A percentile compares a stretch with the other conserved stretches of the same genome.
Evolutionary conservation across 2,329 filamentous ascomycete species (phyloP).

Genomic region (Fusarium sulawesiense): DNA sequence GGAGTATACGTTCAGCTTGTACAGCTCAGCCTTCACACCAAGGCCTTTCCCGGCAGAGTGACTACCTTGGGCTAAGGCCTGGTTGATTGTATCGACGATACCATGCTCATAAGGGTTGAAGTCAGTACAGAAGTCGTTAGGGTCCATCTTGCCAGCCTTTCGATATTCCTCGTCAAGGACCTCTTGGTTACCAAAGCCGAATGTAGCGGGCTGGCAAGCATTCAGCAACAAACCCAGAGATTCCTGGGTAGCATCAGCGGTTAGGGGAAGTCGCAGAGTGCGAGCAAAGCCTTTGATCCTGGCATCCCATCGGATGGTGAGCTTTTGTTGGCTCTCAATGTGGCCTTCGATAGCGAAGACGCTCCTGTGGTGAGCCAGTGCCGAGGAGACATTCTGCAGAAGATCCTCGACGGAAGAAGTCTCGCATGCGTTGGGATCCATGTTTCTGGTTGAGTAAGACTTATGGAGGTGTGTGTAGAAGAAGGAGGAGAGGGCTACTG

Average conservation of each 20-base stretch:
- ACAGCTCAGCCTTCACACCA: slow-evolving; percentile 63
- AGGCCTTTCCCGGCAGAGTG: slow-evolving; percentile 15
- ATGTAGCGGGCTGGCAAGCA: slow-evolving; percentile 56
- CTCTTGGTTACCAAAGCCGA: slow-evolving; percentile 58
- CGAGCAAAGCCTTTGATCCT: not conserved
- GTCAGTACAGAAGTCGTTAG: slow-evolving; percentile 56
- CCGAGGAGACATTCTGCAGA: not conserved
- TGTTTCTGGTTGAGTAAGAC: no score
- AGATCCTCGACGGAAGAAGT: not conserved
- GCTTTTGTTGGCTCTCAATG: not conserved
- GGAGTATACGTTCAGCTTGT: slow-evolving; percentile 68
- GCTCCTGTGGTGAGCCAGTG: not conserved
- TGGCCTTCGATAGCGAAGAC: slow-evolving; percentile 25
- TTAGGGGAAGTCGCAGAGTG: not conserved
- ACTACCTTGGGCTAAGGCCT: slow-evolving; percentile 55
- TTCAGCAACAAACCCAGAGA: not conserved
- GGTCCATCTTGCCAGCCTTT: slow-evolving; percentile 64
- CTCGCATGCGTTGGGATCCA: fast-evolving
- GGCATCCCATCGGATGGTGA: slow-evolving; percentile 8
- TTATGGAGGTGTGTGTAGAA: no score
- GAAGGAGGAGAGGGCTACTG: no score
- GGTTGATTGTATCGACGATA: slow-evolving; percentile 62
- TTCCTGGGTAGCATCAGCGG: not conserved
- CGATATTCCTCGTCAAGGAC: slow-evolving; percentile 64
- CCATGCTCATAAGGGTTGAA: slow-evolving; percentile 64